These are phyloP conservation scores for Cryptosporidium andersoni DNA, from an alignment of 169 alveolate genomes.

Conservation along the genomic window DNA sequence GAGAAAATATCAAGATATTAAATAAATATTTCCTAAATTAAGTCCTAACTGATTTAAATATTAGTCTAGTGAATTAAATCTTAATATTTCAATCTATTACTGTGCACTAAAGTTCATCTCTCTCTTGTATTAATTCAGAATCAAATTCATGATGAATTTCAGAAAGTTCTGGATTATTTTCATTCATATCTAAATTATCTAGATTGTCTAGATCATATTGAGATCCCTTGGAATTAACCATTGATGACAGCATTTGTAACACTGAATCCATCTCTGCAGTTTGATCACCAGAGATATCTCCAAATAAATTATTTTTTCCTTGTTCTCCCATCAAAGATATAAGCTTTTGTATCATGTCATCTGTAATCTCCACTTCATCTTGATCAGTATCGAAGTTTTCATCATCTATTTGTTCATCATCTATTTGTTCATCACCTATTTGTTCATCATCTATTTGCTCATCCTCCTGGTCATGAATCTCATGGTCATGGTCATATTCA, in stretches of 20 bases:
- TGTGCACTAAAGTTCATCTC: conserved; percentile 17
- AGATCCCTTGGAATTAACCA: conserved; percentile 20
- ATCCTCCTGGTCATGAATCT: conserved; percentile 3
- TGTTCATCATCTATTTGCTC: conserved; percentile 3
- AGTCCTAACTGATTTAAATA: no score
- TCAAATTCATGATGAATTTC: conserved; percentile 14
- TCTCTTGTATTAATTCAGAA: background rate
- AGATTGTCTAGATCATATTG: background rate
- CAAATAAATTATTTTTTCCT: conserved; percentile 20
- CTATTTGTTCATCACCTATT: conserved; percentile 3
- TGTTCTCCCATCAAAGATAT: conserved; percentile 46
- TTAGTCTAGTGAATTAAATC: no score
- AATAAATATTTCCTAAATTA: background rate
- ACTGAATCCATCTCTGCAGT: conserved; percentile 58
- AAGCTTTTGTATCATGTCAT: conserved; percentile 56
- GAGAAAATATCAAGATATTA: background rate
- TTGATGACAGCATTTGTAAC: conserved; percentile 53
- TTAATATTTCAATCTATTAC: no score
- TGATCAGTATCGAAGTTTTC: background rate
- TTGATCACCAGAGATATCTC: background rate
- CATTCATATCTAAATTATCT: background rate
- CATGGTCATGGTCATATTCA: conserved; percentile 4
- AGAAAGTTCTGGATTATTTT: conserved; percentile 1
- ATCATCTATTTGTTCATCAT: background rate
- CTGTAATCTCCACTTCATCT: conserved; percentile 53